Base-by-base conservation (phyloP, 2,329 filamentous ascomycete genomes). In the Ophiosphaerella korrae region DNA sequence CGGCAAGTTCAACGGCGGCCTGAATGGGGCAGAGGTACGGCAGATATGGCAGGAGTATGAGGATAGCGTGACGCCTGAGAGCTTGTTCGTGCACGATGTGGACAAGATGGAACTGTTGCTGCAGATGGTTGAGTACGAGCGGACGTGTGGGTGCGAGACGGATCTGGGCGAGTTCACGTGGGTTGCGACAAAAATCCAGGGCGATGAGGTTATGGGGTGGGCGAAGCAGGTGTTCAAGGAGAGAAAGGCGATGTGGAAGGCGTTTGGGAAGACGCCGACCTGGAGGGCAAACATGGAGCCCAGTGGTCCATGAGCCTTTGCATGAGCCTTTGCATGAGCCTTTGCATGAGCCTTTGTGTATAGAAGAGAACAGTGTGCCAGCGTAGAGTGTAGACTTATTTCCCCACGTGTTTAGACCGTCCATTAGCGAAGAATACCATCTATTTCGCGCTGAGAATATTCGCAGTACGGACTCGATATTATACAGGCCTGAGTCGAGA, bases 91-190 rank as follows among this genome's bases (percentile, higher is more conserved):
- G 37, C 94, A 99, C 73, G 94, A 99, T 72, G 85, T 99, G 52
- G 94, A 99, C 77, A 97, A 97, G 85, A 86, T 99, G 74, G 94
- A 99, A 78, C 79, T 99, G 59, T 77, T 99, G 54, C 78, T 96
- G 68, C 94, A 99, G 78, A 97, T 97, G 89, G 79, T 96, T 26
- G 94, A 99, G 75, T 99, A 99, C 69, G 94, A 99, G 82, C 87
- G 88, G 64, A 77, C 81, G 11, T 80, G 84, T 42, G 76, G 86
- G 48, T 84, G 84, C 24, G 75, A 78, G 57, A 73, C 91, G 34
- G 91, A 97, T 72, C 77, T 99, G 43, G 85, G 88, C 45, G 94
- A 99, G 77, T 97, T 99, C 63, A 83, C 85, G 0, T 88, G 88
- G 68, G 94, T 97, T 2, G 84, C 89, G 7, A 81, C 78, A 40